Evolutionary conservation across 164 flowering plant genomes (phyloP).

Genomic region (Chimonanthus salicifolius): DNA sequence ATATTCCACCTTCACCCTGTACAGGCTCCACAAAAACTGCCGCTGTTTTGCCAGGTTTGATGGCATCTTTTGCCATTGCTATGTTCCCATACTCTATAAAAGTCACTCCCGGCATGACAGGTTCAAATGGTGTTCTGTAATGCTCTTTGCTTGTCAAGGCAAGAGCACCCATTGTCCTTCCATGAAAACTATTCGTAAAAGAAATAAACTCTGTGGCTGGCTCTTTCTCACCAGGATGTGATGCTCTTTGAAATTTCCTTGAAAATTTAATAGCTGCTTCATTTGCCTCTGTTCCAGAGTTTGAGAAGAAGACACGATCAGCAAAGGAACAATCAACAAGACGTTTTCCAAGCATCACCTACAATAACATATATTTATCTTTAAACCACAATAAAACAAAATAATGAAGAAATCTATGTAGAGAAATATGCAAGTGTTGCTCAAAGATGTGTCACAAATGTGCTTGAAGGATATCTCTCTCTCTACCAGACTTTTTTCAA

Average conservation of each 20-base stretch:
- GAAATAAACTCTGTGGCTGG: slow-evolving; percentile 71
- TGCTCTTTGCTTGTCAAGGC: slow-evolving; percentile 92
- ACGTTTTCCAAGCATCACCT: slow-evolving; percentile 80
- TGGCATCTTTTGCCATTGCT: slow-evolving; percentile 46
- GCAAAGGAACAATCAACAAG: slow-evolving; percentile 77
- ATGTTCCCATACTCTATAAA: slow-evolving; percentile 79
- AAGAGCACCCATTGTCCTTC: slow-evolving; percentile 92
- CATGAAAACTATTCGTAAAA: slow-evolving; percentile 78
- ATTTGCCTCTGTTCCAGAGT: slow-evolving; percentile 96
- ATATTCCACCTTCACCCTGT: slow-evolving; percentile 96
- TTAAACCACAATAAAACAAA: neutral
- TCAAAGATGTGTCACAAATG: too few relatives aligned
- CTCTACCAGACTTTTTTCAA: too few relatives aligned
- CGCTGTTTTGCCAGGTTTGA: slow-evolving; percentile 58
- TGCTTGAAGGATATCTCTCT: too few relatives aligned
- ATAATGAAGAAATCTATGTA: neutral
- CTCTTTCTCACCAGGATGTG: slow-evolving; percentile 39
- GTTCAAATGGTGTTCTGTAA: slow-evolving; percentile 80
- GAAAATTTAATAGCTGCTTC: slow-evolving; percentile 97
- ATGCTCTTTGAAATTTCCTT: slow-evolving; percentile 65
- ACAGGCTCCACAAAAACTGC: slow-evolving; percentile 96
- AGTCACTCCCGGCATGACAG: slow-evolving; percentile 94
- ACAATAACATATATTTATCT: slow-evolving; percentile 1
- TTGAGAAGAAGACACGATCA: slow-evolving; percentile 85
- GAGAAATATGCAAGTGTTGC: neutral